phyloP scores from a whole-genome alignment of 2,329 filamentous ascomycete species.

The Monilinia aucupariae region DNA sequence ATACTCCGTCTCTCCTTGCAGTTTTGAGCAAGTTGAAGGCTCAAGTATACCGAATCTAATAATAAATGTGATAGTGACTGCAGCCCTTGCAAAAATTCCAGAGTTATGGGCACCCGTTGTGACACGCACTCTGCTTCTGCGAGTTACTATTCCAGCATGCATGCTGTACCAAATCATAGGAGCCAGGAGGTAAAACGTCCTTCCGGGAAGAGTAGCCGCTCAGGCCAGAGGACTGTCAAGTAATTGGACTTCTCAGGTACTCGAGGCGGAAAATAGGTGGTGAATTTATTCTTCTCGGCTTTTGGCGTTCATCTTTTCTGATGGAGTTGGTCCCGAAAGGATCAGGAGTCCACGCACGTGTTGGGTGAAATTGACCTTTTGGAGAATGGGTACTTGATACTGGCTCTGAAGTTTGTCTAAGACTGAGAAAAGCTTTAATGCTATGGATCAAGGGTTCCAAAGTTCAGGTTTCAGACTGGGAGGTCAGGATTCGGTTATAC shows the following conservation, averaged over 20 bases:
- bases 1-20: not conserved
- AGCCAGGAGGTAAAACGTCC: not conserved
- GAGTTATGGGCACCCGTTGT: not conserved
- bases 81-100: not conserved
- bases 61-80: not conserved
- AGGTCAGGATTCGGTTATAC: not conserved
- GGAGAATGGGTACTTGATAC: not conserved
- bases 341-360: not conserved
- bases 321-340: not conserved
- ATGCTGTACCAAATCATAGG: not conserved
- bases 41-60: not conserved
- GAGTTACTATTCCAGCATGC: not conserved
- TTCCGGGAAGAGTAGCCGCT: not conserved
- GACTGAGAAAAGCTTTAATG: not conserved
- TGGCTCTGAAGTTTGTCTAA: not conserved
- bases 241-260: not conserved
- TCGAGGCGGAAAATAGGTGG: not conserved
- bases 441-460: too few species aligned
- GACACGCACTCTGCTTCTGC: not conserved
- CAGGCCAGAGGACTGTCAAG: not conserved
- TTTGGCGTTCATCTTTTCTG: slow-evolving; percentile 4
- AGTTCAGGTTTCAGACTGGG: not conserved
- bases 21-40: not conserved
- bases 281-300: not conserved
- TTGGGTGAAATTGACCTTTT: not conserved